Evolutionary conservation across 148 eudicot genomes (phyloP).

Genomic region (Oxyria digyna): DNA sequence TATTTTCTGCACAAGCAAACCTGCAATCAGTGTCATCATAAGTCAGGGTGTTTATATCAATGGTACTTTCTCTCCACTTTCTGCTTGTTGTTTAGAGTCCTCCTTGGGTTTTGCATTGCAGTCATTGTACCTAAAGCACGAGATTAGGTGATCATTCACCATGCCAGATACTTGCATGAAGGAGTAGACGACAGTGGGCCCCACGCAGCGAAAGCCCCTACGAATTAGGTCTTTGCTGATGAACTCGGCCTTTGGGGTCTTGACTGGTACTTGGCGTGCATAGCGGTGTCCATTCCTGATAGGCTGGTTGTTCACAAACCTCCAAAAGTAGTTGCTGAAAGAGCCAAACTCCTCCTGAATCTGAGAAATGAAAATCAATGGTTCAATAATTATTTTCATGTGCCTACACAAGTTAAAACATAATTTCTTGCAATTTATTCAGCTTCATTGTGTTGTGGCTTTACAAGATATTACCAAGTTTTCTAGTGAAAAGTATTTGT

Average conservation of each 20-base stretch:
- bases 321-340: slow-evolving; percentile 55
- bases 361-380: slow-evolving; percentile 20
- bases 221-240: slow-evolving; percentile 56
- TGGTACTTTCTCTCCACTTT: not conserved
- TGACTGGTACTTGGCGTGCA: slow-evolving; percentile 51
- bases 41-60: not conserved
- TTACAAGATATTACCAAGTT: not conserved
- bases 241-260: slow-evolving; percentile 55
- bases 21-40: not conserved
- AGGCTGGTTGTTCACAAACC: slow-evolving; percentile 46
- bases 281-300: slow-evolving; percentile 35
- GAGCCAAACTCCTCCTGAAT: slow-evolving; percentile 59
- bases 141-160: slow-evolving; percentile 52
- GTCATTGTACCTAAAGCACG: slow-evolving; percentile 46
- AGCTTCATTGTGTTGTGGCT: too few species aligned
- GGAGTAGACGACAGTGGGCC: slow-evolving; percentile 58
- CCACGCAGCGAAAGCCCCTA: slow-evolving; percentile 65
- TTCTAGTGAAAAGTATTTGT: not conserved
- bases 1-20: slow-evolving; percentile 1
- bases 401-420: not conserved
- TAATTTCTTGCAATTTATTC: not conserved
- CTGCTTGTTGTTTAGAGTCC: not conserved
- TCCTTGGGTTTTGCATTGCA: slow-evolving; percentile 18
- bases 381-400: not conserved
- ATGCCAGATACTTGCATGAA: slow-evolving; percentile 70